phyloP scores from a whole-genome alignment of 495 filamentous ascomycete genomes.

The Chlorociboria aeruginascens region DNA sequence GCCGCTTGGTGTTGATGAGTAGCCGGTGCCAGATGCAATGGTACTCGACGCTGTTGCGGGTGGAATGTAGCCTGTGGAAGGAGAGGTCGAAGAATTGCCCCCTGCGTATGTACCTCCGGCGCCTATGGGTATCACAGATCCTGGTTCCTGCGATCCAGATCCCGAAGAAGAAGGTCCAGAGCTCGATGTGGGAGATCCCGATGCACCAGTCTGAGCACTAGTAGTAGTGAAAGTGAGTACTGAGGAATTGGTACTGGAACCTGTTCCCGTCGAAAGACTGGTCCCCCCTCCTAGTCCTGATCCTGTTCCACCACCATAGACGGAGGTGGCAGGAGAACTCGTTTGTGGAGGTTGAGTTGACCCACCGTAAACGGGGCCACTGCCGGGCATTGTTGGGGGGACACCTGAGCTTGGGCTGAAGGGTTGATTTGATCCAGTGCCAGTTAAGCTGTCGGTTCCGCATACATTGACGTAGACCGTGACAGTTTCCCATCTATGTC shows the following conservation, averaged over 20 bases:
- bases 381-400: neutral
- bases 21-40: neutral
- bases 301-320: too few relatives aligned
- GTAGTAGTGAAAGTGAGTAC: neutral
- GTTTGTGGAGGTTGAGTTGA: neutral
- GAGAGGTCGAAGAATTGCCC: neutral
- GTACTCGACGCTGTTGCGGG: neutral
- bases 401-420: constrained; percentile 1
- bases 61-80: neutral
- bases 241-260: neutral
- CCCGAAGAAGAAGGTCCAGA: neutral
- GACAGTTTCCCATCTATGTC: constrained; percentile 1
- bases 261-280: neutral
- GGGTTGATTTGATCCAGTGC: neutral
- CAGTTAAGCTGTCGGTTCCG: neutral
- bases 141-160: neutral
- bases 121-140: neutral
- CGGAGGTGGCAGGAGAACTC: neutral
- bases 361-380: neutral
- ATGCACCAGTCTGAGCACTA: too few relatives aligned
- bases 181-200: neutral
- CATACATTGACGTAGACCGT: neutral
- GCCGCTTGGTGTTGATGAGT: neutral
- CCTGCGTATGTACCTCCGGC: neutral
- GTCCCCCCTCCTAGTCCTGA: too few relatives aligned